These are phyloP conservation scores for Omphalea diandra DNA, from an alignment of 441 rosid genomes.

Conservation along the genomic window DNA sequence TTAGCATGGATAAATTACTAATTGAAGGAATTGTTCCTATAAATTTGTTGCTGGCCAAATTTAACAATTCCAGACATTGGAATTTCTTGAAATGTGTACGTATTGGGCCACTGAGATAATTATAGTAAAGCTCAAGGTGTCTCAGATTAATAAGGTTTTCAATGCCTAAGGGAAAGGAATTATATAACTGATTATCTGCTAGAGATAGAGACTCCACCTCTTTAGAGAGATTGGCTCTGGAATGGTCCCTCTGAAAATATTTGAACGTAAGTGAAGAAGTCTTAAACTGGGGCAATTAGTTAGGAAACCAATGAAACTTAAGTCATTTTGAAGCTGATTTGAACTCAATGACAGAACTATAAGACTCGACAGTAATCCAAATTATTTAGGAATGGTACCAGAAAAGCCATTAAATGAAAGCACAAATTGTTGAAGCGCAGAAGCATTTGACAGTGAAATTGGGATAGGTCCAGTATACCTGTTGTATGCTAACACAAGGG, in stretches of 20 bases:
- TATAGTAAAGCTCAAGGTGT: background rate
- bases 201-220: background rate
- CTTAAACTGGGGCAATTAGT: background rate
- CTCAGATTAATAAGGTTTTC: background rate
- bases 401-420: background rate
- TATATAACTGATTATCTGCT: background rate
- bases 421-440: background rate
- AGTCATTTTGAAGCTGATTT: background rate
- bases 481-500: background rate
- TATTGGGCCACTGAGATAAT: background rate
- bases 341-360: background rate
- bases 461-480: background rate
- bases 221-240: constrained; percentile 1
- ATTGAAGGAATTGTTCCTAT: background rate
- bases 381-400: background rate
- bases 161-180: background rate
- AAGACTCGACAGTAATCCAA: background rate
- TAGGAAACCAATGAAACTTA: constrained; percentile 5
- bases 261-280: background rate
- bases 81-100: background rate
- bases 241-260: background rate
- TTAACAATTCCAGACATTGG: background rate
- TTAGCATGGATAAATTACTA: background rate
- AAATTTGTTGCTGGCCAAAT: background rate
- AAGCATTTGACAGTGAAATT: constrained; percentile 2